These are phyloP conservation scores for Aspergillus phoenicis DNA, from an alignment of 2,329 filamentous ascomycete genomes.

Conservation along the genomic window DNA sequence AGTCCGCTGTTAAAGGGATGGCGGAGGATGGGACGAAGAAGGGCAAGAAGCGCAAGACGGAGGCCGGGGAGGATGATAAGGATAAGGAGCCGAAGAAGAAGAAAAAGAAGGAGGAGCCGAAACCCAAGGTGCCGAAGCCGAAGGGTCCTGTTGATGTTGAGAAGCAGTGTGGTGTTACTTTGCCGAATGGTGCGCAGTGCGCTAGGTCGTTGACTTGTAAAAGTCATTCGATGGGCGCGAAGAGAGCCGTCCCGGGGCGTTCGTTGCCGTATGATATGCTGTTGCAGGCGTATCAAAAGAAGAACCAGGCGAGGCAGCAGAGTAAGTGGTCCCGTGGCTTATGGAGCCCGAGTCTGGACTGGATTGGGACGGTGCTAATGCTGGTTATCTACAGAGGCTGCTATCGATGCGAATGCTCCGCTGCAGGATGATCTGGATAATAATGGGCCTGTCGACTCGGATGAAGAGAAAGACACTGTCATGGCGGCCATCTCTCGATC, in stretches of 20 bases:
- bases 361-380: slow-evolving; percentile 12
- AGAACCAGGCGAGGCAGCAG: slow-evolving; percentile 97
- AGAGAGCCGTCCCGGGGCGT: slow-evolving; percentile 81
- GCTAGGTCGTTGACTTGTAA: slow-evolving; percentile 91
- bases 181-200: slow-evolving; percentile 84
- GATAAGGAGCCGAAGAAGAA: slow-evolving; percentile 83
- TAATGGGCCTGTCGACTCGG: slow-evolving; percentile 83
- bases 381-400: slow-evolving; percentile 67
- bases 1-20: slow-evolving; percentile 55
- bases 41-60: slow-evolving; percentile 77
- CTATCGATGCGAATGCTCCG: slow-evolving; percentile 90
- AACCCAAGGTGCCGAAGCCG: slow-evolving; percentile 78
- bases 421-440: slow-evolving; percentile 82
- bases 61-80: slow-evolving; percentile 62
- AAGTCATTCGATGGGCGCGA: slow-evolving; percentile 92
- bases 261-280: slow-evolving; percentile 92
- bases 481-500: slow-evolving; percentile 78
- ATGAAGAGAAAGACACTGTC: slow-evolving; percentile 88
- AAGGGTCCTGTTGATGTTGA: slow-evolving; percentile 95
- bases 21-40: slow-evolving; percentile 62
- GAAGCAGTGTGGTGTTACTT: slow-evolving; percentile 84
- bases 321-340: slow-evolving; percentile 59
- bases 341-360: slow-evolving; percentile 3
- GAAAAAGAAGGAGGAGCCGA: slow-evolving; percentile 93
- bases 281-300: slow-evolving; percentile 86